A percentile compares a stretch with the other conserved stretches of the same genome.
Evolutionary conservation across 75 land plant genomes (phyloP).

Genomic region (Picea sitchensis): DNA sequence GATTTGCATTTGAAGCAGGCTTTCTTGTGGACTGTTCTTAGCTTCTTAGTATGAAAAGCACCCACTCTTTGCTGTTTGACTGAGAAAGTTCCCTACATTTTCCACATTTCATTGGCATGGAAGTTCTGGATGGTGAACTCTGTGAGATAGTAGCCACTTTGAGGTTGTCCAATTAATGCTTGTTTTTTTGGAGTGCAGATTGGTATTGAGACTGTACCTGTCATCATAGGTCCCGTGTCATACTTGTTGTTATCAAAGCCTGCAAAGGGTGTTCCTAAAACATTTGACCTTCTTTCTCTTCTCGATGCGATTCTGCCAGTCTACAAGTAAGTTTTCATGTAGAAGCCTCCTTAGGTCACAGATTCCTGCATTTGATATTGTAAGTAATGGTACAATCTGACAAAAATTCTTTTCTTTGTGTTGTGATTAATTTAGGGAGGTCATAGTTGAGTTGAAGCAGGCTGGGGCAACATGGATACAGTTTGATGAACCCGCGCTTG

Average conservation of each 20-base stretch:
- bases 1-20: neutral
- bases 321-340: constrained; percentile 28
- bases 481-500: constrained; percentile 55
- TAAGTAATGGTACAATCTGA: neutral
- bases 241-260: constrained; percentile 25
- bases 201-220: constrained; percentile 35
- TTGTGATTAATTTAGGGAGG: constrained; percentile 30
- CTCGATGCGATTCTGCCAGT: constrained; percentile 29
- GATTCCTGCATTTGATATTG: neutral
- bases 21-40: neutral
- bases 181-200: constrained; percentile 17
- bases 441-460: constrained; percentile 40
- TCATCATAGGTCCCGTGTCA: constrained; percentile 24
- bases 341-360: neutral
- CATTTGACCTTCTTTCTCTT: constrained; percentile 18
- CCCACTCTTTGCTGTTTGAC: neutral
- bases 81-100: neutral
- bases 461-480: constrained; percentile 61
- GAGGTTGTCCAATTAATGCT: neutral
- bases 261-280: constrained; percentile 22
- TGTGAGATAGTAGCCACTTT: neutral
- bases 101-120: neutral
- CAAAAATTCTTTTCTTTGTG: neutral
- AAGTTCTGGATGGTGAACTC: neutral
- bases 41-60: neutral